A percentile compares a stretch with the other conserved stretches of the same genome.
phyloP scores from a whole-genome alignment of 1,284 basidiomycete genomes.

The Retiboletus flavoniger region DNA sequence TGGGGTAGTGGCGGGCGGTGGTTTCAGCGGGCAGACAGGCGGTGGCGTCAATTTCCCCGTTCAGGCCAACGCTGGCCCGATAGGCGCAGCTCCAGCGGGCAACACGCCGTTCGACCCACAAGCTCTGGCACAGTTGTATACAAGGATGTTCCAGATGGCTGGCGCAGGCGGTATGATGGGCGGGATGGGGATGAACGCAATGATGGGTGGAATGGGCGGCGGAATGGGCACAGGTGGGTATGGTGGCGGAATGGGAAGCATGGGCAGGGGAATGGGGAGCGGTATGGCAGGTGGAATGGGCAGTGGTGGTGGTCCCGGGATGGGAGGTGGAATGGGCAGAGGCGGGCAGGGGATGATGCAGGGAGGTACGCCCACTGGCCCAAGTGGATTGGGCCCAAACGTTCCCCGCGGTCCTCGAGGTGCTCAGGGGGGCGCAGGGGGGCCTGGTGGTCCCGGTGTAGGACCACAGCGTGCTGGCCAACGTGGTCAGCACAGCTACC shows the following conservation, averaged over 20 bases:
- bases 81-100: conserved; percentile 29
- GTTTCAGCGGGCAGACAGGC: conserved; percentile 25
- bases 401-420: conserved; percentile 68
- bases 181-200: conserved; percentile 36
- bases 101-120: conserved; percentile 77
- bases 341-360: conserved; percentile 34
- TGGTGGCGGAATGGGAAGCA: conserved; percentile 35
- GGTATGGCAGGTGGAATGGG: conserved; percentile 35
- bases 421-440: conserved; percentile 46
- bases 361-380: conserved; percentile 34
- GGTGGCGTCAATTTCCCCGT: conserved; percentile 30
- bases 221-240: conserved; percentile 42
- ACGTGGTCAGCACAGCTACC: conserved; percentile 74
- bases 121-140: conserved; percentile 76
- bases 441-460: conserved; percentile 46
- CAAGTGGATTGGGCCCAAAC: conserved; percentile 48
- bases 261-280: conserved; percentile 39
- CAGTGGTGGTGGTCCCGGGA: conserved; percentile 35
- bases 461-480: conserved; percentile 74
- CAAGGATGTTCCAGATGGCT: conserved; percentile 79
- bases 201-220: conserved; percentile 31
- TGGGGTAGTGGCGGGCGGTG: conserved; percentile 22
- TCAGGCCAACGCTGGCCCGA: conserved; percentile 25
- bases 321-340: conserved; percentile 43
- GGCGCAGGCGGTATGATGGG: conserved; percentile 46